These are phyloP conservation scores for Vanrija pseudolonga DNA, from an alignment of 1,284 basidiomycete genomes.

Conservation along the genomic window DNA sequence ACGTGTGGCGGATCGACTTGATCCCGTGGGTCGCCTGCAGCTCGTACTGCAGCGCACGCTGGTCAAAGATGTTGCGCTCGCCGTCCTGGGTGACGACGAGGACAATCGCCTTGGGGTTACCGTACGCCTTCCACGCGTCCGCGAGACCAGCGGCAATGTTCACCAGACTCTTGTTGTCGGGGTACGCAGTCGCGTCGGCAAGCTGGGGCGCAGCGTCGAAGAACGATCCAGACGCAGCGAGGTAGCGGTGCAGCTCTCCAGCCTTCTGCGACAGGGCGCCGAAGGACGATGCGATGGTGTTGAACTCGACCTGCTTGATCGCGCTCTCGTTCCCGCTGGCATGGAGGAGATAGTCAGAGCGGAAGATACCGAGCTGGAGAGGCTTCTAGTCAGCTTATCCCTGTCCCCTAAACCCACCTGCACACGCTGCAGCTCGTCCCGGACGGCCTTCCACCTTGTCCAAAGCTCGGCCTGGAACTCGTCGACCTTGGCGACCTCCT, in stretches of 20 bases:
- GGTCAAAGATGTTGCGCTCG: slow-evolving; percentile 96
- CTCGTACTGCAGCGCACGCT: slow-evolving; percentile 81
- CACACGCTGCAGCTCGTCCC: slow-evolving; percentile 57
- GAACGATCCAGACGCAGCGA: slow-evolving; percentile 62
- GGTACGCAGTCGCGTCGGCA: slow-evolving; percentile 58
- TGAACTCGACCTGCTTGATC: slow-evolving; percentile 97
- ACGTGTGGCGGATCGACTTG: slow-evolving; percentile 67
- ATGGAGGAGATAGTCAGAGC: slow-evolving; percentile 95
- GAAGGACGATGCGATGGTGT: slow-evolving; percentile 92
- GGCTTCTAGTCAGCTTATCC: slow-evolving; percentile 54
- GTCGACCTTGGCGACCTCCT: slow-evolving; percentile 78
- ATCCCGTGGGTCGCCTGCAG: slow-evolving; percentile 65
- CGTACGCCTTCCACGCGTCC: slow-evolving; percentile 73
- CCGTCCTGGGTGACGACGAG: slow-evolving; percentile 84
- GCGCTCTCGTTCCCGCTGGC: slow-evolving; percentile 39
- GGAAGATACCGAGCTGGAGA: slow-evolving; percentile 84
- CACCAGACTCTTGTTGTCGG: slow-evolving; percentile 67
- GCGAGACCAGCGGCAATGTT: slow-evolving; percentile 73
- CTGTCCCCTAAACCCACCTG: slow-evolving; percentile 9
- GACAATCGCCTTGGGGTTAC: slow-evolving; percentile 48
- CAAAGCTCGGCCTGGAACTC: slow-evolving; percentile 81
- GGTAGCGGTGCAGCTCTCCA: slow-evolving; percentile 72
- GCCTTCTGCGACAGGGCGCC: slow-evolving; percentile 73
- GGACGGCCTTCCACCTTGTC: slow-evolving; percentile 73
- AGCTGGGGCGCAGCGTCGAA: slow-evolving; percentile 60